These are phyloP conservation scores for Phialophora expanda DNA, from an alignment of 2,329 filamentous ascomycete species.

Conservation along the genomic window DNA sequence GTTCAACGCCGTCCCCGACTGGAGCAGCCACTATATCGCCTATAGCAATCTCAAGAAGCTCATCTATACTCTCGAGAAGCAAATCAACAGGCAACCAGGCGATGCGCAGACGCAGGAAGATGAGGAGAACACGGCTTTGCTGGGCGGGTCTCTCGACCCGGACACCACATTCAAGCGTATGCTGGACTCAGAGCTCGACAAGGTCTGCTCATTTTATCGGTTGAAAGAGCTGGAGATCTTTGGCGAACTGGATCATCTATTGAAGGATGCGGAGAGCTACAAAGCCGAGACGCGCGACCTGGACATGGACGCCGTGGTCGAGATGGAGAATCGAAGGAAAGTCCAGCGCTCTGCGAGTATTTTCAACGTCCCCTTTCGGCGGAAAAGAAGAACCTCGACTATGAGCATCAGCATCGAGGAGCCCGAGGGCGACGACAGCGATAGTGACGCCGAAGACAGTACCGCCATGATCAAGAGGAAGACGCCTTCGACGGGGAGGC, in stretches of 20 bases:
- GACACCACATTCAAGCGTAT: constrained; percentile 81
- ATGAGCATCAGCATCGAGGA: constrained; percentile 59
- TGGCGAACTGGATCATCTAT: constrained; percentile 76
- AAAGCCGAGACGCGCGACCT: constrained; percentile 61
- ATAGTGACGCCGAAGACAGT: constrained; percentile 43
- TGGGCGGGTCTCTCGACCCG: constrained; percentile 70
- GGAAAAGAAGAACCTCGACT: constrained; percentile 54
- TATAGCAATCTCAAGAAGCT: constrained; percentile 99
- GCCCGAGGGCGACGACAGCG: constrained; percentile 57
- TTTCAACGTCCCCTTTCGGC: constrained; percentile 57
- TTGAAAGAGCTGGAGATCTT: constrained; percentile 88
- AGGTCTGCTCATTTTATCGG: constrained; percentile 88
- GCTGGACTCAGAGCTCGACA: constrained; percentile 87
- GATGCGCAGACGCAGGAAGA: constrained; percentile 62
- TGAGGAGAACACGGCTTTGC: constrained; percentile 82
- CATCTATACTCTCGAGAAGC: constrained; percentile 94
- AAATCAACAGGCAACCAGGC: constrained; percentile 66
- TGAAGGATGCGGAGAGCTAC: constrained; percentile 73
- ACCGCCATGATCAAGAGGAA: constrained; percentile 41
- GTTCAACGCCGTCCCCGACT: constrained; percentile 99
- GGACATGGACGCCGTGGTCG: constrained; percentile 52
- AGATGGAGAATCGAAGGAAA: constrained; percentile 50
- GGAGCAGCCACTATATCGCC: constrained; percentile 96
- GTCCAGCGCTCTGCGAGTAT: constrained; percentile 55
- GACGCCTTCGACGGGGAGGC: constrained; percentile 40